phyloP scores from a whole-genome alignment of 2,329 filamentous ascomycete genomes.

The Parastagonospora avenae region DNA sequence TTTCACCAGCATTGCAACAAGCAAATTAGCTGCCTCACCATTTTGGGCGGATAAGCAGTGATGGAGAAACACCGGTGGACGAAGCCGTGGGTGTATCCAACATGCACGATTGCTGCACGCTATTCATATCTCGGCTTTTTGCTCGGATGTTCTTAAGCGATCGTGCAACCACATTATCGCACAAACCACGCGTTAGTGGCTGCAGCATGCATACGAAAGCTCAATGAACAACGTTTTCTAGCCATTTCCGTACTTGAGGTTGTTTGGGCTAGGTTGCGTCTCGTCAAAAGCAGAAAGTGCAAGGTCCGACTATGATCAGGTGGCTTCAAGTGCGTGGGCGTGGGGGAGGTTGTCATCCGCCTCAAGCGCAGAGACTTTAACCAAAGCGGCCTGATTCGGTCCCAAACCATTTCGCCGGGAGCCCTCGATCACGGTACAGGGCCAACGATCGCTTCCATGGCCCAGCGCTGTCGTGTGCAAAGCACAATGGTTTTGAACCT shows the following conservation, averaged over 20 bases:
- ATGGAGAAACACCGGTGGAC: neutral
- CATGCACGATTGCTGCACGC: neutral
- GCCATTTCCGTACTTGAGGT: too few species aligned
- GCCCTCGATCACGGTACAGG: constrained; percentile 32
- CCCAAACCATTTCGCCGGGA: constrained; percentile 40
- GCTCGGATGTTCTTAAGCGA: constrained; percentile 5
- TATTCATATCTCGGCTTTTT: neutral
- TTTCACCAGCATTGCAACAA: constrained; percentile 42
- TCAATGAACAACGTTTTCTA: too few species aligned
- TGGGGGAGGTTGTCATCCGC: constrained; percentile 12
- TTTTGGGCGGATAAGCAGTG: constrained; percentile 34
- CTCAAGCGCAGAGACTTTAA: constrained; percentile 30
- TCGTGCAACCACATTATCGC: too few species aligned
- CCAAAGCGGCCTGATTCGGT: constrained; percentile 28
- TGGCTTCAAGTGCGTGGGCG: too few species aligned
- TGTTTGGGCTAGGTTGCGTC: neutral
- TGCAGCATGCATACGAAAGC: constrained; percentile 15
- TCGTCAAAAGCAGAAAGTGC: neutral
- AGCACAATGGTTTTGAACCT: constrained; percentile 3
- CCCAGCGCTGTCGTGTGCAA: constrained; percentile 7
- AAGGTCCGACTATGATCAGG: neutral
- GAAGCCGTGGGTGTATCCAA: too few species aligned
- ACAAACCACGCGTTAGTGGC: constrained; percentile 1
- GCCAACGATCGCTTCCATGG: constrained; percentile 28
- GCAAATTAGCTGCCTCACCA: constrained; percentile 32